Conservation (phyloP, 192 early-diverging fungal genomes). For the Geranomyces michiganensis region DNA sequence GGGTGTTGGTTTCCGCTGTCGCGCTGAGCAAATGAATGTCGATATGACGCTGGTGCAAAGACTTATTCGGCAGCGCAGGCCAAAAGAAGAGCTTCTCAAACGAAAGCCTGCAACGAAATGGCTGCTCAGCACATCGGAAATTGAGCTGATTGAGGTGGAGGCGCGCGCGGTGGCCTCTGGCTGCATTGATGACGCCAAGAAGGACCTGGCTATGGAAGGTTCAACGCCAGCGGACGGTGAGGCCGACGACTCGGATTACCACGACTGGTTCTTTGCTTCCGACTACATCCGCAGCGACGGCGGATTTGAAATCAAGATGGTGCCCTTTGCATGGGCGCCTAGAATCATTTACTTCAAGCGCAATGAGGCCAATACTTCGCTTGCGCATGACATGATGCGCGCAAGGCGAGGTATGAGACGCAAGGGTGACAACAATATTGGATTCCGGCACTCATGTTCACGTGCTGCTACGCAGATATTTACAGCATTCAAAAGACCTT, state of each 20-base stretch:
- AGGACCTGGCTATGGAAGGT: neutral
- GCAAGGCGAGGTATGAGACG: conserved; percentile 6
- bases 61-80: conserved; percentile 8
- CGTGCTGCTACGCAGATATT: conserved; percentile 42
- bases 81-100: conserved; percentile 23
- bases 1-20: conserved; percentile 50
- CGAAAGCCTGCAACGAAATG: conserved; percentile 40
- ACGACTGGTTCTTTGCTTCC: conserved; percentile 28
- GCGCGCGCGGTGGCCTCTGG: conserved; percentile 44
- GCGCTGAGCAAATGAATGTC: conserved; percentile 49
- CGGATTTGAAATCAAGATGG: conserved; percentile 37
- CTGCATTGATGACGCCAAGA: neutral
- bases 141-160: conserved; percentile 53
- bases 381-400: conserved; percentile 12
- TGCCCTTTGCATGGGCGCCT: conserved; percentile 65
- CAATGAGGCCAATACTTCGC: conserved; percentile 6
- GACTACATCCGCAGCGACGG: conserved; percentile 20
- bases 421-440: no score
- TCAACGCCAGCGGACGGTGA: neutral
- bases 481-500: conserved; percentile 59
- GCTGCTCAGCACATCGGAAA: conserved; percentile 27
- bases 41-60: conserved; percentile 47
- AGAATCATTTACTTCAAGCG: conserved; percentile 53
- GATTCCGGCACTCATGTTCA: no score
- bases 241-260: neutral